A percentile compares a stretch with the other conserved stretches of the same genome.
These are phyloP conservation scores for Harringtonia aguacate DNA, from an alignment of 2,329 filamentous ascomycete species.

Conservation along the genomic window DNA sequence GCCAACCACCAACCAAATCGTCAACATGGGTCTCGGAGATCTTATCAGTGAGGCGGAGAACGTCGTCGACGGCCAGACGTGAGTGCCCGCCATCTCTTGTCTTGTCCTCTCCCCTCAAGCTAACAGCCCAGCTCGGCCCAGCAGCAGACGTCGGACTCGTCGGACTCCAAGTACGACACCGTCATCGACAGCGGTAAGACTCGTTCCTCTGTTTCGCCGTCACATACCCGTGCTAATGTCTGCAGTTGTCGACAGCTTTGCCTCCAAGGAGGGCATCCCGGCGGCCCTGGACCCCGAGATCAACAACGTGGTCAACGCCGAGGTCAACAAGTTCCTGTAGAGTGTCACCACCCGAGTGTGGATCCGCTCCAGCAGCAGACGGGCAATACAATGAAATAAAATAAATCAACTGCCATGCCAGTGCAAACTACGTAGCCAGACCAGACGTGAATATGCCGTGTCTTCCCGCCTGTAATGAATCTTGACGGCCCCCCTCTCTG, in stretches of 20 bases:
- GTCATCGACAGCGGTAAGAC: conserved; percentile 20
- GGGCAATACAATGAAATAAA: too few relatives aligned
- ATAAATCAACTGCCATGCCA: too few relatives aligned
- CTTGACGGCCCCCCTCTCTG: not conserved
- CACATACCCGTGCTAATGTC: not conserved
- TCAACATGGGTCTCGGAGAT: conserved; percentile 15
- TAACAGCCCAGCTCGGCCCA: conserved; percentile 16
- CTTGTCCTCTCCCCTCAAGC: not conserved
- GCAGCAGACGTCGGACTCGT: conserved; percentile 17
- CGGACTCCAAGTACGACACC: conserved; percentile 20
- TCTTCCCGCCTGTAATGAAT: too few relatives aligned
- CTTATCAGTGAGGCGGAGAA: conserved; percentile 21
- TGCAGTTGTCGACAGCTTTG: conserved; percentile 20
- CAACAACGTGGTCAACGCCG: conserved; percentile 24
- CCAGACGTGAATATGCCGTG: too few relatives aligned
- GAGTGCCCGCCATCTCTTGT: not conserved
- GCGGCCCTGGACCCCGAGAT: conserved; percentile 20
- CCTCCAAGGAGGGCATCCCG: conserved; percentile 21
- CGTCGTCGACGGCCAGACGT: conserved; percentile 19
- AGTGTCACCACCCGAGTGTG: too few relatives aligned
- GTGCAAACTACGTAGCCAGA: too few relatives aligned
- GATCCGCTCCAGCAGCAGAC: too few relatives aligned
- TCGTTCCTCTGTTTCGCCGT: not conserved
- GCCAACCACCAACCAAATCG: not conserved
- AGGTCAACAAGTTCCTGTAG: conserved; percentile 19